These are phyloP conservation scores for Aspergillus sp. DNA, from an alignment of 2,329 filamentous ascomycete species.

Conservation along the genomic window DNA sequence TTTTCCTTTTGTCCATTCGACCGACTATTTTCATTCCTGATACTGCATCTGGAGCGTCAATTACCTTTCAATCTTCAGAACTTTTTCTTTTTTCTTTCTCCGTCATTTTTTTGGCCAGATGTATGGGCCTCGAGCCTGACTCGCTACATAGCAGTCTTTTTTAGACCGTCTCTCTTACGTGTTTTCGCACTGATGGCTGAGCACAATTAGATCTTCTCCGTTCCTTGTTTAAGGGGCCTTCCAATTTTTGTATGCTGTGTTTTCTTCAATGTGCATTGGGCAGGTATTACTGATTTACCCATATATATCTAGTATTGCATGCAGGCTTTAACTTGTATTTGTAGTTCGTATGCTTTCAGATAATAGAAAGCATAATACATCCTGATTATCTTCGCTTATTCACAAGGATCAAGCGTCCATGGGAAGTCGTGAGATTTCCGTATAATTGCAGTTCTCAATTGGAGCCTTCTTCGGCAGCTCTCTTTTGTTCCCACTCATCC, in stretches of 20 bases:
- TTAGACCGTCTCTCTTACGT: background rate
- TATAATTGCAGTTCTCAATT: slow-evolving; percentile 1
- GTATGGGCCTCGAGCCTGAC: slow-evolving; percentile 15
- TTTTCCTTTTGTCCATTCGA: slow-evolving; percentile 20
- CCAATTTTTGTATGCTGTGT: background rate
- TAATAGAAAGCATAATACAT: no score
- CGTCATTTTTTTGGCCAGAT: slow-evolving; percentile 16
- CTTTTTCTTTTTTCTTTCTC: slow-evolving; percentile 10
- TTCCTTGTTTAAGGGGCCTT: background rate
- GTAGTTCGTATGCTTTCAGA: no score
- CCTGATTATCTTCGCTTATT: background rate
- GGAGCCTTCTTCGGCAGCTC: slow-evolving; percentile 23
- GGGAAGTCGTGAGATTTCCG: background rate
- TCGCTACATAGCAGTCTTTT: background rate
- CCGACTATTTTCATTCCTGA: slow-evolving; percentile 17
- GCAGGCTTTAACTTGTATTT: background rate
- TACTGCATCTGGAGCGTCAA: slow-evolving; percentile 3
- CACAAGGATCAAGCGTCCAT: background rate
- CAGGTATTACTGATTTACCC: background rate
- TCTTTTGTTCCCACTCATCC: slow-evolving; percentile 50
- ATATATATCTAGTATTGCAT: background rate
- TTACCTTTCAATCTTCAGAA: slow-evolving; percentile 9
- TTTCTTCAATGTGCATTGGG: background rate
- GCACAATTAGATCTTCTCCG: background rate
- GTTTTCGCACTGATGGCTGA: background rate